Evolutionary conservation across 352 stramenopile genomes (phyloP), one percentile per base, ranked within the genome.

Genomic region (Phytophthora europaea): DNA sequence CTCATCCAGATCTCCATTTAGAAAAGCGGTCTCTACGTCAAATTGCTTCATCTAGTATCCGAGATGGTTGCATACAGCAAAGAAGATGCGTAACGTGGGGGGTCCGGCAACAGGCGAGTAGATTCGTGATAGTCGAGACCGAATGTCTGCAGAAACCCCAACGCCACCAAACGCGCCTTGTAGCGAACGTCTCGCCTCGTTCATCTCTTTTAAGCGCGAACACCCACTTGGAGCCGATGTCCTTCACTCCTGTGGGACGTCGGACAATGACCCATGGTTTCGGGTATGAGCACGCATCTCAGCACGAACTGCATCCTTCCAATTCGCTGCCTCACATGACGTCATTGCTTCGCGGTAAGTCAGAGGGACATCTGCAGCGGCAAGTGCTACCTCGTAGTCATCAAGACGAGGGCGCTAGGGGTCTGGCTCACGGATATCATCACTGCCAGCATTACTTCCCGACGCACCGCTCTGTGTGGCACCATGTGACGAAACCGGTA

Each of bases 61-160:
- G 1, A 68, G 33, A 6, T 62, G 23, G 43, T 60, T 67, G 60
- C 71, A 78, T 3, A 76, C 45, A 28, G 67, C 53, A 10, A 83
- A 61, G 36, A 81, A 73, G 23, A 73, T 16, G 7, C 76, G 57
- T 12, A 80, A 8, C 2, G 62, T 67, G 28, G 56, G 33, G 5
- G 71, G 18, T 6, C 68, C 34, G 2, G 72, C 68, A 40, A 83
- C 76, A 15, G 72, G 72, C 4, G 67, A 69, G 54, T 76, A 78
- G 2, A 61, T 79, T 16, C 38, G 6, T 50, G n/a, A 33, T 67
- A 79, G 43, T 81, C 72, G 3, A 76, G 34, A 10, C 58, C 70
- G 16, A 50, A 61, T 2, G 38, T 62, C 60, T 83, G 72, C 22
- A 68, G 5, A 52, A 70, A 81, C 2, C 76, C 73, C 9, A 72